These are phyloP conservation scores for Wickerhamiella azymoides DNA, from an alignment of 805 yeast species.

Conservation along the genomic window DNA sequence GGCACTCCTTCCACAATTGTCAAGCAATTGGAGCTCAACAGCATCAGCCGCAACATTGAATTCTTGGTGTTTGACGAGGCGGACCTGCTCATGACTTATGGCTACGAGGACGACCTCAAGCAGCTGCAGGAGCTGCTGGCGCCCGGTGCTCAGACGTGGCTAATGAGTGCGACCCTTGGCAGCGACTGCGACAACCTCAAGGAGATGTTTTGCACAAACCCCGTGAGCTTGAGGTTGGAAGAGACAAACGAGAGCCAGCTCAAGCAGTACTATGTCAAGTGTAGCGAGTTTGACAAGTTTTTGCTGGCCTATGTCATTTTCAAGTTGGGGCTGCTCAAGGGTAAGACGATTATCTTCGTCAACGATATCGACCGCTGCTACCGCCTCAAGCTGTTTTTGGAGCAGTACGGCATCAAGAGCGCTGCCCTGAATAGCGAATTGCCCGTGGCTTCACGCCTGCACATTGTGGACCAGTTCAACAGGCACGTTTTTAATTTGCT, in stretches of 20 bases:
- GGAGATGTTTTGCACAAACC: conserved; percentile 59
- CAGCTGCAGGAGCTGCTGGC: conserved; percentile 52
- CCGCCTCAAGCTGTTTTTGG: conserved; percentile 75
- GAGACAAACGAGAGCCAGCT: conserved; percentile 52
- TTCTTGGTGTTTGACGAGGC: conserved; percentile 89
- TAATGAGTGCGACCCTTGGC: conserved; percentile 92
- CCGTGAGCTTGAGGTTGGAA: conserved; percentile 68
- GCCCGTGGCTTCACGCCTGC: conserved; percentile 84
- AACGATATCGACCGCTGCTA: conserved; percentile 93
- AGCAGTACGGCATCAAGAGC: conserved; percentile 84
- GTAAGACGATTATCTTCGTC: conserved; percentile 82
- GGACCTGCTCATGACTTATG: conserved; percentile 78
- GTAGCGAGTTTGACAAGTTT: conserved; percentile 83
- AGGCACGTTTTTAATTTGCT: conserved; percentile 72
- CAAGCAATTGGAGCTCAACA: conserved; percentile 30
- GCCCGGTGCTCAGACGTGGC: conserved; percentile 59
- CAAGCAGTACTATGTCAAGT: conserved; percentile 74
- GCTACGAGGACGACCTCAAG: conserved; percentile 73
- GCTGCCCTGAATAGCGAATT: conserved; percentile 85
- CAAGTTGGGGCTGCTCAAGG: conserved; percentile 75
- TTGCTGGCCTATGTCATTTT: conserved; percentile 80
- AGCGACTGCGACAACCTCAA: conserved; percentile 74
- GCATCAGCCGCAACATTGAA: conserved; percentile 41
- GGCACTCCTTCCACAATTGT: conserved; percentile 78
- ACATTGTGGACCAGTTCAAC: conserved; percentile 90